Evolutionary conservation across 139 green algal genomes (phyloP), one percentile per base, ranked within the genome.

Genomic region (Micromonas pusilla): DNA sequence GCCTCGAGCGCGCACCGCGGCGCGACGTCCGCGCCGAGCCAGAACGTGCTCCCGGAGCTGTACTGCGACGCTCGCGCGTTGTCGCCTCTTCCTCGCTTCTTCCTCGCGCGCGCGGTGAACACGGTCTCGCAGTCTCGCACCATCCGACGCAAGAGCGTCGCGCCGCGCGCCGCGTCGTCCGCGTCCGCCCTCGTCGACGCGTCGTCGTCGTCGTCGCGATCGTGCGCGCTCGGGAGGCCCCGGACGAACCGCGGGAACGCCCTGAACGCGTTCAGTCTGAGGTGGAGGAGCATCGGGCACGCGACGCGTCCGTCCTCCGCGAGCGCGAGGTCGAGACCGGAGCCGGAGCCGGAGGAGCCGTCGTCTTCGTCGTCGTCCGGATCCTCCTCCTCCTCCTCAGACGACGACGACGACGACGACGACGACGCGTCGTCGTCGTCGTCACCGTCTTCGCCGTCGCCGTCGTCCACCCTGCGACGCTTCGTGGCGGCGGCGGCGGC

Each of bases 1-100:
- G 20, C 25, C 38, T 75, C 68, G 21, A 75, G 38, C 37, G 20
- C 68, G 38, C 37, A 75, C 38, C 37, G 16, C 68, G 68, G 38
- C n/a, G 1, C 16, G 31, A 33, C n/a, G 2, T 38, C 20, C 0
- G 68, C 68, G 37, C 21, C 23, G 23, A 63, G 20, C 68, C 68
- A 75, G 53, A 75, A 75, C 36, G 68, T 75, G 5, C 5, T 19
- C 37, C 68, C 68, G 1, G 37, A 28, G 33, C 26, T 53, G 37
- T 75, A 75, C 30, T 28, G 31, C 63, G 28, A 16, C n/a, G n/a
- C 26, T 65, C 26, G 23, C 26, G 26, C n/a, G 20, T 57, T 57
- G 45, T 9, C 45, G 45, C 45, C 45, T 9, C 45, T 16, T 9
- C 45, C 65, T 2, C 4, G 2, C 3, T 38, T 39, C 65, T 37